Evolutionary conservation across 495 filamentous ascomycete genomes (phyloP).

Genomic region (Aspergillus nanangensis): DNA sequence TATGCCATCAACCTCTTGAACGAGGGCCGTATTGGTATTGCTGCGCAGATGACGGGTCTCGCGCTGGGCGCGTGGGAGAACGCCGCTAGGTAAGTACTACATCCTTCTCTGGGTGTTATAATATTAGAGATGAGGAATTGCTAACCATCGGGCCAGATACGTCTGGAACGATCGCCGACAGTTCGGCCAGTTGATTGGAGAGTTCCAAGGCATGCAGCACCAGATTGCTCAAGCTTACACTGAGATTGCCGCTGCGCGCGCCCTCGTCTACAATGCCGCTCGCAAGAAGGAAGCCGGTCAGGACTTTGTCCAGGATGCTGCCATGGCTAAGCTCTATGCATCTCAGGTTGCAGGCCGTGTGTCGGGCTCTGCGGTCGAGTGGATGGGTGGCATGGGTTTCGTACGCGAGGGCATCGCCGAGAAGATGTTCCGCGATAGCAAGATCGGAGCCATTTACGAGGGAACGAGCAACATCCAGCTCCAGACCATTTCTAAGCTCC

Average conservation of each 20-base stretch:
- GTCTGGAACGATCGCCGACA: constrained; percentile 98
- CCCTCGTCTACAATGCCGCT: constrained; percentile 92
- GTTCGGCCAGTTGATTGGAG: constrained; percentile 87
- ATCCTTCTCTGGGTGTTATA: background rate
- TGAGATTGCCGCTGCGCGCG: constrained; percentile 86
- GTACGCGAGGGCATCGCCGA: constrained; percentile 94
- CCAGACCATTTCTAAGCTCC: constrained; percentile 87
- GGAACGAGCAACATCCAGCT: constrained; percentile 84
- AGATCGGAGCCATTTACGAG: constrained; percentile 99
- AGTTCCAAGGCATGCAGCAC: constrained; percentile 99
- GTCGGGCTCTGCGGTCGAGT: constrained; percentile 83
- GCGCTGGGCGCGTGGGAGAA: constrained; percentile 95
- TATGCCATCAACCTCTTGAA: constrained; percentile 96
- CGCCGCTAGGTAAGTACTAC: constrained; percentile 64
- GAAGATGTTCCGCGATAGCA: constrained; percentile 97
- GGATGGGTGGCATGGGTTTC: constrained; percentile 99
- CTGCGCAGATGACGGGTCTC: constrained; percentile 97
- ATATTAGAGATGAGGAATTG: no score
- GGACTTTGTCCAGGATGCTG: constrained; percentile 90
- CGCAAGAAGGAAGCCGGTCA: constrained; percentile 97
- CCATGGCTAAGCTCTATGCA: constrained; percentile 96
- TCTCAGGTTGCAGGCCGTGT: constrained; percentile 91
- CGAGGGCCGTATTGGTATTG: constrained; percentile 96
- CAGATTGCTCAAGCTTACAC: constrained; percentile 96
- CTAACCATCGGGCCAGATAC: constrained; percentile 44